Evolutionary conservation across 1,284 basidiomycete genomes (phyloP).

Genomic region (Leccinum subrobustum): DNA sequence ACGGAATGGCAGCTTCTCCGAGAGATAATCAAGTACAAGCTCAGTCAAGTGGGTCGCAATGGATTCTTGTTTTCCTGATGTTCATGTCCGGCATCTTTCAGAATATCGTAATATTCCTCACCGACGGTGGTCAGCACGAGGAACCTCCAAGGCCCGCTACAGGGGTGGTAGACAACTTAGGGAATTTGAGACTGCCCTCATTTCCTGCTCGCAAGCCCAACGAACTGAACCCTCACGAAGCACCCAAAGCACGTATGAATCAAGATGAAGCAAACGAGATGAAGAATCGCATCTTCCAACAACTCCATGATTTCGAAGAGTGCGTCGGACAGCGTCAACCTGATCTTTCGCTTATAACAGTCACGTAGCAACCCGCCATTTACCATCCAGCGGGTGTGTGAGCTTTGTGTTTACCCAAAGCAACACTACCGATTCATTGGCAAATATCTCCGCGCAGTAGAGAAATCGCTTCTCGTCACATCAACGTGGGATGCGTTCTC

Average conservation of each 20-base stretch:
- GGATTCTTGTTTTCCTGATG: not conserved
- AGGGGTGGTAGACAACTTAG: constrained; percentile 36
- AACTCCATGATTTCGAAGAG: constrained; percentile 79
- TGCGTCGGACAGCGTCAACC: constrained; percentile 38
- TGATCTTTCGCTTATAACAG: constrained; percentile 11
- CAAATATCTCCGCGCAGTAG: constrained; percentile 89
- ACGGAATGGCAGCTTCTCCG: constrained; percentile 74
- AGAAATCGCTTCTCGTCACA: constrained; percentile 84
- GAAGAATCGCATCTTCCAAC: constrained; percentile 57
- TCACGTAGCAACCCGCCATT: constrained; percentile 71
- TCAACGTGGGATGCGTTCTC: constrained; percentile 76
- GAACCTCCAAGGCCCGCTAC: constrained; percentile 20
- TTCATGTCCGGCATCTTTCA: constrained; percentile 26
- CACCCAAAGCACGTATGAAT: constrained; percentile 61
- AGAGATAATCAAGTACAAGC: constrained; percentile 69
- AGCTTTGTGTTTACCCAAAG: constrained; percentile 74
- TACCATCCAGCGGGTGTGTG: constrained; percentile 89
- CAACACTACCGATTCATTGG: constrained; percentile 77
- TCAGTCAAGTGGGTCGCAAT: constrained; percentile 51
- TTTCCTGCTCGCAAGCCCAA: constrained; percentile 65
- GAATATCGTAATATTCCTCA: constrained; percentile 61
- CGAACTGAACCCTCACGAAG: constrained; percentile 50
- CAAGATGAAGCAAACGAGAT: constrained; percentile 61
- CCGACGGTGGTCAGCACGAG: constrained; percentile 37
- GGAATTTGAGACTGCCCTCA: constrained; percentile 77